Percentiles rank a stretch among this genome's conserved stretches.
Conservation (phyloP, 2,329 filamentous ascomycete genomes). For the Calycina herbarum region DNA sequence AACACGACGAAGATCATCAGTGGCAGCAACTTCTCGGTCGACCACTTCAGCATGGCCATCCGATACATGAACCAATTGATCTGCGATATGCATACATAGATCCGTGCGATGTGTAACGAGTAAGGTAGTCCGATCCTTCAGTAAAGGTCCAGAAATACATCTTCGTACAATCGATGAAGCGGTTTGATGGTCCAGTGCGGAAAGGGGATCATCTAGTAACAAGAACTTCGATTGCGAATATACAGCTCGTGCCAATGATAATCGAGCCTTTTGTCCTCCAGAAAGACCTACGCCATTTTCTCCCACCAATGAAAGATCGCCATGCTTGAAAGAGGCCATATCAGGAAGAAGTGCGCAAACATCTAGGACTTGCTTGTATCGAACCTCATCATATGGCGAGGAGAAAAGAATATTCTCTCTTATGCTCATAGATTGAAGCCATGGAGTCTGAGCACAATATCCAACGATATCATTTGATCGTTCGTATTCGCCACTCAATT, state of each 20-base stretch:
- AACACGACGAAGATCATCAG: slow-evolving; percentile 30
- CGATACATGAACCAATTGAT: slow-evolving; percentile 70
- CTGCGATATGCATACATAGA: slow-evolving; percentile 69
- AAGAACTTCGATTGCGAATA: slow-evolving; percentile 56
- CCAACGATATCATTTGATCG: slow-evolving; percentile 57
- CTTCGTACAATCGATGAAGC: slow-evolving; percentile 60
- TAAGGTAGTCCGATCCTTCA: slow-evolving; percentile 54
- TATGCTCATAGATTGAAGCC: slow-evolving; percentile 70
- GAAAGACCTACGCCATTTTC: slow-evolving; percentile 63
- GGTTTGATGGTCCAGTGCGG: slow-evolving; percentile 63
- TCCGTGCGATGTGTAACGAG: slow-evolving; percentile 68
- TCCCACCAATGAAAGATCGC: slow-evolving; percentile 61
- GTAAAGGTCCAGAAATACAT: slow-evolving; percentile 54
- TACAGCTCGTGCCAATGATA: slow-evolving; percentile 60
- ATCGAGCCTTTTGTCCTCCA: slow-evolving; percentile 60
- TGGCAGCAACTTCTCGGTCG: slow-evolving; percentile 28
- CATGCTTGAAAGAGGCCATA: slow-evolving; percentile 61
- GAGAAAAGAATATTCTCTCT: slow-evolving; percentile 68
- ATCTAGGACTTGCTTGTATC: slow-evolving; percentile 68
- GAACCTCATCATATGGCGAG: slow-evolving; percentile 64
- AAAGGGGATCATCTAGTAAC: slow-evolving; percentile 59
- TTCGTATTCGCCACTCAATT: slow-evolving; percentile 39
- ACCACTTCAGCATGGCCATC: slow-evolving; percentile 50
- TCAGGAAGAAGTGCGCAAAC: slow-evolving; percentile 63
- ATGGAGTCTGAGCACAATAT: slow-evolving; percentile 66